A percentile compares a stretch with the other conserved stretches of the same genome.
phyloP scores from a whole-genome alignment of 2,329 filamentous ascomycete genomes.

The Alternaria ventricosa region DNA sequence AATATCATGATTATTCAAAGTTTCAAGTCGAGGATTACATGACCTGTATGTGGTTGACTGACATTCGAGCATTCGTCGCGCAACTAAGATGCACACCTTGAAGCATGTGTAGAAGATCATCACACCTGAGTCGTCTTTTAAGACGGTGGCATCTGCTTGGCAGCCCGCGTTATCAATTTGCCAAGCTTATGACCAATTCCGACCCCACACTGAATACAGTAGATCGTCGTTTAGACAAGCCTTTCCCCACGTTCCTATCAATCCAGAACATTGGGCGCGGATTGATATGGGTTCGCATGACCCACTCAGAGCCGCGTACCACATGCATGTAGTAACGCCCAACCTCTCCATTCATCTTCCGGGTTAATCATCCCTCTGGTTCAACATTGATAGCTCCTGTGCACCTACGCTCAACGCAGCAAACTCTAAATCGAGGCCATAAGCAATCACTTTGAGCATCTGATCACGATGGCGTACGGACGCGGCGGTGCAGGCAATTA shows the following conservation, averaged over 20 bases:
- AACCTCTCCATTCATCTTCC: not conserved
- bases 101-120: not conserved
- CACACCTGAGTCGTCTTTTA: not conserved
- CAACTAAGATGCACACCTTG: not conserved
- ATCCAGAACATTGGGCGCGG: slow-evolving; percentile 10
- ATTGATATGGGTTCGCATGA: slow-evolving; percentile 12
- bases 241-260: slow-evolving; percentile 34
- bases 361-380: not conserved
- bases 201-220: slow-evolving; percentile 26
- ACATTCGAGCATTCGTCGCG: not conserved
- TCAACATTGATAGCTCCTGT: not conserved
- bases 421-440: not conserved
- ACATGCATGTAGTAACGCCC: not conserved
- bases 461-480: slow-evolving; percentile 42
- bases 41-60: not conserved
- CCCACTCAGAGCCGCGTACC: slow-evolving; percentile 22
- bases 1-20: slow-evolving; percentile 22
- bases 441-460: not conserved
- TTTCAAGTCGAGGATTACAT: not conserved
- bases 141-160: slow-evolving; percentile 1
- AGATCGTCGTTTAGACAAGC: slow-evolving; percentile 23
- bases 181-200: slow-evolving; percentile 35
- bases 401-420: not conserved
- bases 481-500: slow-evolving; percentile 57
- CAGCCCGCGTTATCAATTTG: slow-evolving; percentile 21